These are phyloP conservation scores for Ascochyta clinopodiicola DNA, from an alignment of 2,329 filamentous ascomycete genomes.

Conservation along the genomic window DNA sequence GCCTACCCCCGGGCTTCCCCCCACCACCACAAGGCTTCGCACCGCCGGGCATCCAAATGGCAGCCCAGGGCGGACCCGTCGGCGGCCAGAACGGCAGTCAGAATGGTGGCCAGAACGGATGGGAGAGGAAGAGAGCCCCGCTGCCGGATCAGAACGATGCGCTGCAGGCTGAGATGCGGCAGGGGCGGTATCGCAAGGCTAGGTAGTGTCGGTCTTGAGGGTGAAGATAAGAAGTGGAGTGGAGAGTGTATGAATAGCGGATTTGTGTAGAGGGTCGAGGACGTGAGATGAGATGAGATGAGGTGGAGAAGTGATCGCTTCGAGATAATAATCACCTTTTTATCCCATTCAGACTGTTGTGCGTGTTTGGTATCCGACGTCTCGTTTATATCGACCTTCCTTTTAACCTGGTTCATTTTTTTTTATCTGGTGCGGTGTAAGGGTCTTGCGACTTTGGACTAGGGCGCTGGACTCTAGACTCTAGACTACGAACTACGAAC, in stretches of 20 bases:
- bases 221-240: too few relatives aligned
- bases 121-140: constrained; percentile 61
- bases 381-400: too few relatives aligned
- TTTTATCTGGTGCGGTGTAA: too few relatives aligned
- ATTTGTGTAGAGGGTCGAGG: not conserved
- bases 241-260: not conserved
- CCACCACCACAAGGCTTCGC: constrained; percentile 29
- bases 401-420: too few relatives aligned
- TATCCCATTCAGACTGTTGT: too few relatives aligned
- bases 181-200: constrained; percentile 55
- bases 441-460: too few relatives aligned
- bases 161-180: constrained; percentile 75
- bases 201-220: constrained; percentile 15
- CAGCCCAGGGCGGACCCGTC: constrained; percentile 1
- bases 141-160: constrained; percentile 86
- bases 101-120: constrained; percentile 39
- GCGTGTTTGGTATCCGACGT: too few relatives aligned
- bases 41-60: constrained; percentile 23
- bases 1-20: constrained; percentile 32
- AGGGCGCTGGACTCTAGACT: too few relatives aligned
- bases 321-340: too few relatives aligned
- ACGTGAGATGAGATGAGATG: too few relatives aligned
- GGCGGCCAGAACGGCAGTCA: constrained; percentile 23
- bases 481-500: too few relatives aligned
- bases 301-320: too few relatives aligned